Evolutionary conservation across 2,329 filamentous ascomycete species (phyloP), one percentile per base, ranked within the genome.

Genomic region (Chalaropsis ovoidea): DNA sequence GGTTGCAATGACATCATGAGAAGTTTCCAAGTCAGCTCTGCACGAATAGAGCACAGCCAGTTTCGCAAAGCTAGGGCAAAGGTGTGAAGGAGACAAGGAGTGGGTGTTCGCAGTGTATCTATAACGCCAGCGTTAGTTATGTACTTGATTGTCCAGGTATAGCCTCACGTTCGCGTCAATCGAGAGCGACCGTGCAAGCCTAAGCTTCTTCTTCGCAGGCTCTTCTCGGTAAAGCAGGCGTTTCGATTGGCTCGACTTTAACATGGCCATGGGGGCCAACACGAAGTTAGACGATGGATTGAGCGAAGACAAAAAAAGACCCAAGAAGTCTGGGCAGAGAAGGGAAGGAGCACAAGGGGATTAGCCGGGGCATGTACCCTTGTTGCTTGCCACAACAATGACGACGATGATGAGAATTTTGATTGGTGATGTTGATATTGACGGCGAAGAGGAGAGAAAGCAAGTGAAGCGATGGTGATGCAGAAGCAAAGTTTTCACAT

Each of bases 251-350:
- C 27, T n/a, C 24, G 27, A 8, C 13, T n/a, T 15, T 8, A 22
- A 56, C 24, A 31, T 35, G 43, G 52, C 52, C n/a, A 49, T 13
- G 31, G 11, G 45, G 45, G 45, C n/a, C 13, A 27, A 24, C 47
- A 24, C 19, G 3, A 52, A 52, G 24, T 11, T 19, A 24, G 24
- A 52, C 47, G 47, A 52, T 52, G 47, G 47, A 52, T 52, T 52
- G 8, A 24, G 31, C 5, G 27, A 58, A 39, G 54, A 39, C 27
- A 58, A 58, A 58, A 58, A 58, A 58, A 35, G 54, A 58, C 15
- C 15, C 13, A 56, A 39, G 54, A 35, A 15, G 31, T 17, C 24
- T 35, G 31, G 47, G 47, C 19, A 52, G 47, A 19, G 3, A 47
- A 49, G 45, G 45, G 45, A 13, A 49, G 47, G 47, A 15, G 47